phyloP scores from a whole-genome alignment of 1,139 yeast genomes.

The Cylindricascospora bacillispora region DNA sequence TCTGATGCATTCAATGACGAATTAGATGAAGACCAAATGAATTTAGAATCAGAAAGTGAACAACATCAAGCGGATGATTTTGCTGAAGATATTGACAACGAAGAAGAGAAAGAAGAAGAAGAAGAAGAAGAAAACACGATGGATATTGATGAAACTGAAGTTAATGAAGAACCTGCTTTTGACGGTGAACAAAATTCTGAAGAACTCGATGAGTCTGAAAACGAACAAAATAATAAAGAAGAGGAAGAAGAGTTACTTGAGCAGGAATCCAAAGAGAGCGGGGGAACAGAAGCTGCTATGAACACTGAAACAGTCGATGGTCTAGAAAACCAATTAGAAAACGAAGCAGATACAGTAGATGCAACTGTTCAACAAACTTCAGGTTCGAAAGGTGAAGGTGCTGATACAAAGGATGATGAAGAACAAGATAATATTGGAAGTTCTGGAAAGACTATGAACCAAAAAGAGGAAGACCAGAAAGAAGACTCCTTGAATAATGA shows the following conservation, averaged over 20 bases:
- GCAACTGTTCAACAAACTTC: slow-evolving; percentile 61
- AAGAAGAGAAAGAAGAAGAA: slow-evolving; percentile 16
- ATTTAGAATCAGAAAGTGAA: slow-evolving; percentile 24
- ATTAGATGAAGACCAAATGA: slow-evolving; percentile 23
- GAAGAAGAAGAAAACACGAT: slow-evolving; percentile 21
- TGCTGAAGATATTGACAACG: slow-evolving; percentile 25
- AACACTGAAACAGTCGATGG: slow-evolving; percentile 29
- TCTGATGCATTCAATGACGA: slow-evolving; percentile 24
- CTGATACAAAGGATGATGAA: slow-evolving; percentile 52
- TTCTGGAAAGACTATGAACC: slow-evolving; percentile 48
- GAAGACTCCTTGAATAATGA: slow-evolving; percentile 34
- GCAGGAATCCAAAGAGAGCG: slow-evolving; percentile 5
- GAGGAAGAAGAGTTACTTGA: slow-evolving; percentile 16
- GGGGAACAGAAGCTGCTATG: slow-evolving; percentile 21
- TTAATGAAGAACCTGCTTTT: slow-evolving; percentile 24
- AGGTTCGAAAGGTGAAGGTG: slow-evolving; percentile 67
- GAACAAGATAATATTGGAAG: slow-evolving; percentile 64
- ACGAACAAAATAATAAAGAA: slow-evolving; percentile 21
- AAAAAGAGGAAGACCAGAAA: slow-evolving; percentile 31
- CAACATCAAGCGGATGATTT: slow-evolving; percentile 20
- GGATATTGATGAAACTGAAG: slow-evolving; percentile 18
- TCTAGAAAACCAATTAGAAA: slow-evolving; percentile 38
- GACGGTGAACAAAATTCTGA: slow-evolving; percentile 22
- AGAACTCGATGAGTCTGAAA: slow-evolving; percentile 12
- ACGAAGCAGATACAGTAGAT: slow-evolving; percentile 44